Evolutionary conservation across 2,329 filamentous ascomycete genomes (phyloP).

Genomic region (Bipolaris zeicola): DNA sequence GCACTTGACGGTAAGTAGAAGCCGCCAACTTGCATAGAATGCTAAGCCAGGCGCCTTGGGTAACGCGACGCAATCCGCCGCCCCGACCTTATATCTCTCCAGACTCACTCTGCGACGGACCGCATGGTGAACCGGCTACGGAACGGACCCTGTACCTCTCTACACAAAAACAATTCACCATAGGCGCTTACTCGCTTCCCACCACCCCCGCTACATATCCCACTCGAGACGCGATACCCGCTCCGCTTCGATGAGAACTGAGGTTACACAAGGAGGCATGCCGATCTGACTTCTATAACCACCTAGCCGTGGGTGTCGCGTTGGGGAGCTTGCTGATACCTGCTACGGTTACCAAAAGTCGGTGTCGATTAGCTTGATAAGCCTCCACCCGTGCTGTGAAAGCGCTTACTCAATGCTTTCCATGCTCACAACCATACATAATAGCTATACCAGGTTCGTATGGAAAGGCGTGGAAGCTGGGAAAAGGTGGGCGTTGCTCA

Average conservation of each 20-base stretch:
- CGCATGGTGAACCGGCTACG: conserved; percentile 3
- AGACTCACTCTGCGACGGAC: conserved; percentile 4
- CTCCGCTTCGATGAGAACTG: conserved; percentile 1
- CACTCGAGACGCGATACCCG: conserved; percentile 9
- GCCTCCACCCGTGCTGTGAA: not conserved
- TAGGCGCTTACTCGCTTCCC: conserved; percentile 8
- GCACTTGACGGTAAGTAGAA: conserved; percentile 12
- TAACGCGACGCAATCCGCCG: not conserved
- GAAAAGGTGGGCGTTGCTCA: not conserved
- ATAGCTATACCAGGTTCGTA: not conserved
- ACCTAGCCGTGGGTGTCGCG: not conserved
- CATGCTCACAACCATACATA: not conserved
- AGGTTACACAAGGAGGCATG: not conserved
- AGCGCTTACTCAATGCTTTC: not conserved
- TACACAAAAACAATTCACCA: conserved; percentile 9
- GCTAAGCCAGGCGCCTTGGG: not conserved
- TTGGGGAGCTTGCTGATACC: not conserved
- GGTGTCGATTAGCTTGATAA: not conserved
- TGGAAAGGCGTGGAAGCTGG: not conserved
- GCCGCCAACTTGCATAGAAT: not conserved
- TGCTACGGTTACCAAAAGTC: not conserved
- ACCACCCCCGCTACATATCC: conserved; percentile 7
- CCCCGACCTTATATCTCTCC: conserved; percentile 2
- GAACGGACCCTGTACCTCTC: conserved; percentile 5
- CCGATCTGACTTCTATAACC: not conserved